These are phyloP conservation scores for Aureobasidium sp. DNA, from an alignment of 2,329 filamentous ascomycete genomes.

Conservation along the genomic window DNA sequence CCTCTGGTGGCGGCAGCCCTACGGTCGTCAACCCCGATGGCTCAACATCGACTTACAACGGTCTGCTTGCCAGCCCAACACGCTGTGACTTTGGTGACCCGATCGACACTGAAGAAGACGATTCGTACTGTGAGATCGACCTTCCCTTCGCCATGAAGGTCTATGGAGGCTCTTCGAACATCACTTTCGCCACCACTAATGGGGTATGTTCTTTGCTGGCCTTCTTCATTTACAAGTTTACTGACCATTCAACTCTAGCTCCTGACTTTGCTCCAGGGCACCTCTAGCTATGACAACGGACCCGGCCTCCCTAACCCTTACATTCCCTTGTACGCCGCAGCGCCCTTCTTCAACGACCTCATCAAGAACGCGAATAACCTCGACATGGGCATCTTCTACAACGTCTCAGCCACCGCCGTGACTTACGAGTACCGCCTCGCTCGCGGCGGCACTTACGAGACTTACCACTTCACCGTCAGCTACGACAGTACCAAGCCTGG, in stretches of 20 bases:
- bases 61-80: constrained; percentile 24
- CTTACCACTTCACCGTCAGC: constrained; percentile 28
- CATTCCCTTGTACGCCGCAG: constrained; percentile 25
- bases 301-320: constrained; percentile 20
- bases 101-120: constrained; percentile 25
- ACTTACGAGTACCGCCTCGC: constrained; percentile 28
- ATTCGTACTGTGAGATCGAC: constrained; percentile 28
- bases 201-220: constrained; percentile 18
- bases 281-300: constrained; percentile 23
- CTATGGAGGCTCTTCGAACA: constrained; percentile 20
- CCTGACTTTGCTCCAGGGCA: constrained; percentile 25
- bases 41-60: constrained; percentile 7
- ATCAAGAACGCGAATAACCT: constrained; percentile 20
- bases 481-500: constrained; percentile 26
- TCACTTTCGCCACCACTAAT: constrained; percentile 26
- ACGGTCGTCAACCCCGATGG: constrained; percentile 12
- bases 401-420: constrained; percentile 22
- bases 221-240: neutral
- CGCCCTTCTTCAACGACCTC: constrained; percentile 30
- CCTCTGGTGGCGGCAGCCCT: constrained; percentile 11
- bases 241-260: constrained; percentile 14
- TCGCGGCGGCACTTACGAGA: constrained; percentile 18
- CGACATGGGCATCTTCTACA: constrained; percentile 30
- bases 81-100: constrained; percentile 28
- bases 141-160: constrained; percentile 26